Evolutionary conservation across 768 basidiomycete species (phyloP).

Genomic region (Serendipita sp.): DNA sequence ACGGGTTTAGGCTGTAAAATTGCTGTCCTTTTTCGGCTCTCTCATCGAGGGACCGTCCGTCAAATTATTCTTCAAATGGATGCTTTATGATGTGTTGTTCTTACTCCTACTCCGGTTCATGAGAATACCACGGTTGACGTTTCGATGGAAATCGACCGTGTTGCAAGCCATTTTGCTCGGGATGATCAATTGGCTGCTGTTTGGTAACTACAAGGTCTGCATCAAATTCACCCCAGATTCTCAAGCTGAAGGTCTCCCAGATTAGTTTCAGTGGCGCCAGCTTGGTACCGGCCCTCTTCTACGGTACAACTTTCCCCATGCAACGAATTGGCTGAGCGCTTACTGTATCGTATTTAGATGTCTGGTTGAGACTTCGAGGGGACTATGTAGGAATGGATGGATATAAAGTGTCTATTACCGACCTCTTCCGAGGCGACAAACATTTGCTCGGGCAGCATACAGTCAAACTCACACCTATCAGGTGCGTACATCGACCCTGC

Average conservation of each 20-base stretch:
- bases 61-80: conserved; percentile 30
- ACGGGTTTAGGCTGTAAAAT: conserved; percentile 51
- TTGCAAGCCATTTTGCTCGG: conserved; percentile 14
- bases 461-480: conserved; percentile 82
- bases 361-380: not conserved
- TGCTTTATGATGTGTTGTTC: conserved; percentile 17
- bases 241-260: conserved; percentile 7
- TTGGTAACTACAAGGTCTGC: conserved; percentile 17
- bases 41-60: conserved; percentile 33
- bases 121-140: conserved; percentile 24
- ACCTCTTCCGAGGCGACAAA: conserved; percentile 16
- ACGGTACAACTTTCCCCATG: not conserved
- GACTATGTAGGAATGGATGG: conserved; percentile 5
- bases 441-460: conserved; percentile 63
- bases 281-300: conserved; percentile 21
- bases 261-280: conserved; percentile 26
- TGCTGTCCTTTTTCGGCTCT: conserved; percentile 49
- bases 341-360: not conserved
- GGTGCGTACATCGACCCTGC: conserved; percentile 15
- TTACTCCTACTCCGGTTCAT: conserved; percentile 20
- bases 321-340: conserved; percentile 3
- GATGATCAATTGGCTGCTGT: conserved; percentile 20
- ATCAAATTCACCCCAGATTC: not conserved
- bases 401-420: conserved; percentile 17
- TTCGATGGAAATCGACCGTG: conserved; percentile 15